Evolutionary conservation across 371 early-diverging fungal species (phyloP).

Genomic region (Syncephalastrum sp.): DNA sequence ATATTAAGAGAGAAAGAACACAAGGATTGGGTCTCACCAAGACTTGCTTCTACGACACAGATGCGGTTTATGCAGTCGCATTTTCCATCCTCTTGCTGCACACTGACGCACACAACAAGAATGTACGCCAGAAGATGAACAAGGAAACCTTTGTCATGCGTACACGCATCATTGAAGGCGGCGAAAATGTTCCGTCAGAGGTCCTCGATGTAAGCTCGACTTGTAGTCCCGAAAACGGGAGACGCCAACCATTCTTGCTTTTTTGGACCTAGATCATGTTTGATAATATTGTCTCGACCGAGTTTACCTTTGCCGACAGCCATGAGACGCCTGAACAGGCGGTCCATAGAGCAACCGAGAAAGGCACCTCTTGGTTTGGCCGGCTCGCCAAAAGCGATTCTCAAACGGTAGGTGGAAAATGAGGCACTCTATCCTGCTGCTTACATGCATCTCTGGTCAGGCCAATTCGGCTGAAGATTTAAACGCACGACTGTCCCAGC

Average conservation of each 20-base stretch:
- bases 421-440: not conserved
- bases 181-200: conserved; percentile 66
- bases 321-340: conserved; percentile 24
- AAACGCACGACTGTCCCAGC: conserved; percentile 30
- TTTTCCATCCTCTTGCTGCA: conserved; percentile 88
- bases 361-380: conserved; percentile 38
- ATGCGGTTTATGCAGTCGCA: conserved; percentile 77
- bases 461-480: conserved; percentile 25
- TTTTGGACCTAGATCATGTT: conserved; percentile 59
- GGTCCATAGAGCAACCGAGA: conserved; percentile 10
- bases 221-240: not conserved
- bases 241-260: not conserved
- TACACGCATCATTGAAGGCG: conserved; percentile 66
- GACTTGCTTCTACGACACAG: conserved; percentile 25
- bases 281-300: conserved; percentile 67
- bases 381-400: conserved; percentile 24
- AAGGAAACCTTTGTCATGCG: conserved; percentile 80
- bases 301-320: conserved; percentile 56
- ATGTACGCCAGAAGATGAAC: conserved; percentile 81
- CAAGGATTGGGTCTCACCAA: not conserved
- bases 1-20: conserved; percentile 1
- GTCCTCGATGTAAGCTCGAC: conserved; percentile 60
- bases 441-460: conserved; percentile 3
- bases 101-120: conserved; percentile 91
- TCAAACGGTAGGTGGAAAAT: not conserved